Evolutionary conservation across 371 early-diverging fungal genomes (phyloP).

Genomic region (Mortierella sp.): DNA sequence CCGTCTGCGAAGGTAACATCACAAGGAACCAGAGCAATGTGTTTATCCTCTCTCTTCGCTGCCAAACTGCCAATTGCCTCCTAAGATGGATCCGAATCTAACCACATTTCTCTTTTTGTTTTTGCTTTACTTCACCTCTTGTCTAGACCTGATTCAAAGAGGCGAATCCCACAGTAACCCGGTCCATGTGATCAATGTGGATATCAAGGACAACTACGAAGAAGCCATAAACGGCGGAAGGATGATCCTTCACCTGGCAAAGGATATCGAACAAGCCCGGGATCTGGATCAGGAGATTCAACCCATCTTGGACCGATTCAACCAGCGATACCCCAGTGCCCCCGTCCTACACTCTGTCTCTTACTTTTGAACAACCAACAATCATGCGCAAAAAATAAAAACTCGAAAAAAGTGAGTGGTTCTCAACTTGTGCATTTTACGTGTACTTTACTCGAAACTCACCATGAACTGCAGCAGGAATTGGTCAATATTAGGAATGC

Average conservation of each 20-base stretch:
- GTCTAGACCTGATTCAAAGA: slow-evolving; percentile 78
- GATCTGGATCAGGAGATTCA: slow-evolving; percentile 91
- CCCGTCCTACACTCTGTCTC: slow-evolving; percentile 53
- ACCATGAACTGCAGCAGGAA: not conserved
- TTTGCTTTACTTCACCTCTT: not conserved
- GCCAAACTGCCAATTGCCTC: not conserved
- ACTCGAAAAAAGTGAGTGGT: not conserved
- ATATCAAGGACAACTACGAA: slow-evolving; percentile 94
- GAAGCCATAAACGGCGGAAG: slow-evolving; percentile 91
- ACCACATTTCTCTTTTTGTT: not conserved
- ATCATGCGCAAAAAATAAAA: not conserved
- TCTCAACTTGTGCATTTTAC: not conserved
- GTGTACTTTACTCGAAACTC: too few relatives aligned
- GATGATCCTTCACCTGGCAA: slow-evolving; percentile 82
- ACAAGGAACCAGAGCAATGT: too few relatives aligned
- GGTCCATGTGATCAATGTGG: slow-evolving; percentile 96
- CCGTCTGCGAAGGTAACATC: slow-evolving; percentile 89
- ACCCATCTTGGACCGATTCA: slow-evolving; percentile 81
- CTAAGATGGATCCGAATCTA: too few relatives aligned
- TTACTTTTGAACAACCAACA: slow-evolving; percentile 23
- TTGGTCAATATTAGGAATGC: not conserved
- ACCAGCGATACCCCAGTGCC: slow-evolving; percentile 68
- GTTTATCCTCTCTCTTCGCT: too few relatives aligned
- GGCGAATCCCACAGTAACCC: slow-evolving; percentile 77
- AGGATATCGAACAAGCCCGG: slow-evolving; percentile 72